Conservation (phyloP, 2,329 filamentous ascomycete genomes). For the Nothophaeocryptopus gaeumannii region DNA sequence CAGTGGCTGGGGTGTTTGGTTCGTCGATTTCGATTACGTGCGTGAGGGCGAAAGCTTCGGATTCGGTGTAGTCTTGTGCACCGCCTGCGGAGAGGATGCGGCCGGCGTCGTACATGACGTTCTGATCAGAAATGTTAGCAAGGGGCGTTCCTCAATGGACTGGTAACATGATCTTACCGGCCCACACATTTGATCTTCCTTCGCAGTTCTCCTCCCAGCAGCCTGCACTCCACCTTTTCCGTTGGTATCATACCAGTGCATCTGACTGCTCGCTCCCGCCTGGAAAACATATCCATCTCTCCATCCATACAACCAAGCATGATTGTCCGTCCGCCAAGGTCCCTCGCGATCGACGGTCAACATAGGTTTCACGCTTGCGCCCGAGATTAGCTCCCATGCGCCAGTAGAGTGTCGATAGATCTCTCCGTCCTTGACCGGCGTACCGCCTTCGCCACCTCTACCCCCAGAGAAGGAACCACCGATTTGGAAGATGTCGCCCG, state of each 20-base stretch:
- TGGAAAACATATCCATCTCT: slow-evolving; percentile 52
- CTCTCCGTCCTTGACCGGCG: slow-evolving; percentile 51
- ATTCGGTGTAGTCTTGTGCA: slow-evolving; percentile 45
- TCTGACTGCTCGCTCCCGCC: slow-evolving; percentile 52
- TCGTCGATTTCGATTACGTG: slow-evolving; percentile 50
- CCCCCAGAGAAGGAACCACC: slow-evolving; percentile 58
- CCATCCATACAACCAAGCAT: slow-evolving; percentile 55
- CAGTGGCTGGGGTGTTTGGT: slow-evolving; percentile 15
- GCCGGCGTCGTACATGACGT: slow-evolving; percentile 60
- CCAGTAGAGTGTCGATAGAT: slow-evolving; percentile 48
- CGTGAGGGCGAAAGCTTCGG: slow-evolving; percentile 44
- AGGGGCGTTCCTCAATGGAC: no score
- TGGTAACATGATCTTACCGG: no score
- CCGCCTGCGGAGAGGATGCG: slow-evolving; percentile 57
- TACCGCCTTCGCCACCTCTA: slow-evolving; percentile 37
- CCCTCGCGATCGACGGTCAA: slow-evolving; percentile 39
- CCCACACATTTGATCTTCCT: slow-evolving; percentile 55
- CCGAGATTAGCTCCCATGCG: slow-evolving; percentile 51
- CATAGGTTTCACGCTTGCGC: slow-evolving; percentile 43
- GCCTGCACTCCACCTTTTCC: slow-evolving; percentile 41
- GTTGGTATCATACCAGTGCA: slow-evolving; percentile 57
- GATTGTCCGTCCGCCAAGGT: slow-evolving; percentile 51
- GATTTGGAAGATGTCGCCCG: slow-evolving; percentile 57
- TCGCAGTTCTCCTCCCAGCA: slow-evolving; percentile 46
- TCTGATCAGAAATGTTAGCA: slow-evolving; percentile 17